These are phyloP conservation scores for Baeospora myosura DNA, from an alignment of 1,284 basidiomycete genomes.

Conservation along the genomic window DNA sequence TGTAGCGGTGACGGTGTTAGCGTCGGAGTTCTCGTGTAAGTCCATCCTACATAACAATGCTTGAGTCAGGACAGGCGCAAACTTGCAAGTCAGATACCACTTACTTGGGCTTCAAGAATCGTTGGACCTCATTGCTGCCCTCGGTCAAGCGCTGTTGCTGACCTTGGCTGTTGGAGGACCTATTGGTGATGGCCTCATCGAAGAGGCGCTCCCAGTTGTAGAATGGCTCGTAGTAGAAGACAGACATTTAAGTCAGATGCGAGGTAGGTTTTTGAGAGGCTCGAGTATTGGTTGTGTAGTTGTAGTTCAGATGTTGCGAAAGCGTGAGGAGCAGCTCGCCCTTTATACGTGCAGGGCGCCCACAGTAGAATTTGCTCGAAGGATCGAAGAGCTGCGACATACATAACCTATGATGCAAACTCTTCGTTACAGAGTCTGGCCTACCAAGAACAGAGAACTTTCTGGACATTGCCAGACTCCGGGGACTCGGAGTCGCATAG, in stretches of 20 bases:
- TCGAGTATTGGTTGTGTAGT: too few relatives aligned
- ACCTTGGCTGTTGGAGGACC: slow-evolving; percentile 1
- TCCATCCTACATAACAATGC: slow-evolving; percentile 12
- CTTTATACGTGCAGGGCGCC: too few relatives aligned
- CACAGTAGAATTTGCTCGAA: too few relatives aligned
- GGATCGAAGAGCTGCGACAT: too few relatives aligned
- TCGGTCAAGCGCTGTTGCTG: slow-evolving; percentile 1
- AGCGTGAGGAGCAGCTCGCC: too few relatives aligned
- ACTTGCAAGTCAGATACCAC: neutral
- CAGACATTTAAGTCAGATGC: slow-evolving; percentile 3
- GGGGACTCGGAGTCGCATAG: too few relatives aligned
- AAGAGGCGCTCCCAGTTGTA: slow-evolving; percentile 18
- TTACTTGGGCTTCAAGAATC: slow-evolving; percentile 8
- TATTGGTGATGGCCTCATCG: slow-evolving; percentile 11
- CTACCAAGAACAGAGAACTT: too few relatives aligned
- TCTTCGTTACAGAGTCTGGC: too few relatives aligned
- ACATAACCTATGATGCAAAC: too few relatives aligned
- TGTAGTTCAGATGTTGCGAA: too few relatives aligned
- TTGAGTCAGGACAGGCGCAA: neutral
- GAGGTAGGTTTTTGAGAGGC: too few relatives aligned
- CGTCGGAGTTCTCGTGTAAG: slow-evolving; percentile 13
- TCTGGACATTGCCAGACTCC: too few relatives aligned
- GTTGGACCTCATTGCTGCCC: neutral
- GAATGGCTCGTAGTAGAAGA: slow-evolving; percentile 18
- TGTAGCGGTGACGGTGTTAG: slow-evolving; percentile 14